These are phyloP conservation scores for Rhizopogon roseolus DNA, from an alignment of 768 basidiomycete genomes.

Conservation along the genomic window DNA sequence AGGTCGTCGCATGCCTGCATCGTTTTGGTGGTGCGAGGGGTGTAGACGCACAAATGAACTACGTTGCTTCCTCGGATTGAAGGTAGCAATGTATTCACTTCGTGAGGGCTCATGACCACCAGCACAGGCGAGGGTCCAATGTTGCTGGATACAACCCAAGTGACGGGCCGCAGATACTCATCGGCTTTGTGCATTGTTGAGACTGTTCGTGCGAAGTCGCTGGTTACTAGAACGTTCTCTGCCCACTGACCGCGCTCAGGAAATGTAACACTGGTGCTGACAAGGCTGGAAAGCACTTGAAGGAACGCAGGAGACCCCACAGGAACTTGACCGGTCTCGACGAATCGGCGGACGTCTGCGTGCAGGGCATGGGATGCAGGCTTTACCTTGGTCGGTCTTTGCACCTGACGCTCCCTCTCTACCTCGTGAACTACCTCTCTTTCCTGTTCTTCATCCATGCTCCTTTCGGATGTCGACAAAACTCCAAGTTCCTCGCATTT, in stretches of 20 bases:
- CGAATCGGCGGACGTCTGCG: conserved; percentile 15
- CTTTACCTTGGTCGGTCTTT: conserved; percentile 27
- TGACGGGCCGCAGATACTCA: conserved; percentile 24
- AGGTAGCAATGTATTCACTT: conserved; percentile 34
- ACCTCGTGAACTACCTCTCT: conserved; percentile 23
- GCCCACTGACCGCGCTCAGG: conserved; percentile 20
- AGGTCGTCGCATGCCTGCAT: conserved; percentile 35
- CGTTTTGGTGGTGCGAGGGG: conserved; percentile 29
- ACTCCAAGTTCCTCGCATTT: conserved; percentile 7
- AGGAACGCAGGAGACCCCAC: conserved; percentile 15
- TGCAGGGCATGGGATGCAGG: conserved; percentile 20
- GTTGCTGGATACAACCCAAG: conserved; percentile 20
- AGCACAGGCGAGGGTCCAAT: conserved; percentile 8
- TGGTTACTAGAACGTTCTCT: conserved; percentile 8
- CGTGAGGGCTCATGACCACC: conserved; percentile 38
- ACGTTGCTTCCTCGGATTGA: conserved; percentile 25
- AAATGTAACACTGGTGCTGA: conserved; percentile 1
- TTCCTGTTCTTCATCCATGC: conserved; percentile 27
- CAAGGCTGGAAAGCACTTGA: conserved; percentile 10
- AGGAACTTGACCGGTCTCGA: conserved; percentile 24
- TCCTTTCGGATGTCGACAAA: conserved; percentile 5
- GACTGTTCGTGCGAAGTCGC: conserved; percentile 10
- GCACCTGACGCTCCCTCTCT: conserved; percentile 32
- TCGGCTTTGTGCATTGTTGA: neutral
- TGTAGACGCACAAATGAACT: conserved; percentile 38